Evolutionary conservation across 1,284 basidiomycete genomes (phyloP), one percentile per base, ranked within the genome.

Genomic region (Puccinia novopanici): DNA sequence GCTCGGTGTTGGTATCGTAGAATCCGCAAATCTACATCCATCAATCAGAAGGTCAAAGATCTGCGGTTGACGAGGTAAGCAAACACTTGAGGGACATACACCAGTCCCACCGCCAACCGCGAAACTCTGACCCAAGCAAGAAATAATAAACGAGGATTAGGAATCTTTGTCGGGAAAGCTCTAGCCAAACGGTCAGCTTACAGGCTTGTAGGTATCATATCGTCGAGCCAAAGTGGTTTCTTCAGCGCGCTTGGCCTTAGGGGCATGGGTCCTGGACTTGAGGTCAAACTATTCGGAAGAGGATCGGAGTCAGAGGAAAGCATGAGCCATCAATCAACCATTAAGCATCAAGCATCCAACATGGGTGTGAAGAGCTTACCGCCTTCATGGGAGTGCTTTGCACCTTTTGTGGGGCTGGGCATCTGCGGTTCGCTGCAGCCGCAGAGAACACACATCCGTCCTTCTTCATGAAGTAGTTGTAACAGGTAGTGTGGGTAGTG

Each of bases 391-490:
- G n/a, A n/a, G n/a, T n/a, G n/a, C n/a, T n/a, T n/a, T n/a, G n/a
- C n/a, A n/a, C n/a, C n/a, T n/a, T n/a, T n/a, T n/a, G n/a, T n/a
- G n/a, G n/a, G n/a, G n/a, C n/a, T n/a, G n/a, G n/a, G n/a, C 59
- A 75, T 34, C 59, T 37, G 19, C 19, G 40, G 40, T 50, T 48
- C 8, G 45, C 37, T 15, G 30, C 27, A 40, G 73, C 73, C 4
- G 74, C 34, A 37, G 37, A 48, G 24, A n/a, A 27, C 3, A 75
- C 74, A 37, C 74, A 75, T 48, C 59, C 59, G 40, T 75, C 74
- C 45, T 75, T 75, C 61, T 65, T 15, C 55, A 75, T 27, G 59
- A 75, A 75, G 42, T 63, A 65, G n/a, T 75, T 75, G 45, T 45
- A 75, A 50, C 74, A 75, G 13, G 24, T 50, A 0, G 74, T 75